Conservation (phyloP, 2,329 filamentous ascomycete species). For the Aureobasidium melanogenum region DNA sequence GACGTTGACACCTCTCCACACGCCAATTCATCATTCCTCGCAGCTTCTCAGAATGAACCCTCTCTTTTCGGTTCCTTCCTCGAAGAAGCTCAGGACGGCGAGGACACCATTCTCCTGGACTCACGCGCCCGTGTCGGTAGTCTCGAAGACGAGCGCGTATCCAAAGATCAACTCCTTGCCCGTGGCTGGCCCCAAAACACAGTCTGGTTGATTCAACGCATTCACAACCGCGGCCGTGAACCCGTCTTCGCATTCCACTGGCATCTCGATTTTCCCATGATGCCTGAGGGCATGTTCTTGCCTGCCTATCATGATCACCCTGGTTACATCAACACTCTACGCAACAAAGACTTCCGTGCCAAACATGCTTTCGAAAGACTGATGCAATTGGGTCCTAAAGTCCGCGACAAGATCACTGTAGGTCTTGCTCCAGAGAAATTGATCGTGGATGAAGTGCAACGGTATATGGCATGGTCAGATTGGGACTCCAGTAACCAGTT, state of each 20-base stretch:
- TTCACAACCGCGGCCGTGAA: slow-evolving; percentile 48
- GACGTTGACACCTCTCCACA: not conserved
- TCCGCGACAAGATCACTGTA: slow-evolving; percentile 41
- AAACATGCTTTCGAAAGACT: slow-evolving; percentile 43
- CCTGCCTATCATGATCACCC: not conserved
- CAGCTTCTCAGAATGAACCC: not conserved
- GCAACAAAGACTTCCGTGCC: slow-evolving; percentile 39
- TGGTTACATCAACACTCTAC: slow-evolving; percentile 38
- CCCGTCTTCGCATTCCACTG: slow-evolving; percentile 45
- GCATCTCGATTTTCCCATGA: slow-evolving; percentile 44
- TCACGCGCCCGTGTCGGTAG: slow-evolving; percentile 4
- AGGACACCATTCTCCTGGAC: not conserved
- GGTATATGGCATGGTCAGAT: slow-evolving; percentile 47
- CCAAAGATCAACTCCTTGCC: slow-evolving; percentile 25
- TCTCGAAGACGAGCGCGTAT: slow-evolving; percentile 3
- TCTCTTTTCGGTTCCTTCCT: not conserved
- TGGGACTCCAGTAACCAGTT: slow-evolving; percentile 27
- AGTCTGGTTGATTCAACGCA: slow-evolving; percentile 43
- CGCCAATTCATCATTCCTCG: not conserved
- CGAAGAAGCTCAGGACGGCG: not conserved
- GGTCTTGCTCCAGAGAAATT: slow-evolving; percentile 26
- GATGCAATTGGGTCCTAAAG: slow-evolving; percentile 41
- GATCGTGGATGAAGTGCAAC: slow-evolving; percentile 25
- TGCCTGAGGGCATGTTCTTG: slow-evolving; percentile 44
- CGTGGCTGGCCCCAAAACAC: slow-evolving; percentile 45